Evolutionary conservation across 148 eudicot species (phyloP), one percentile per base, ranked within the genome.

Genomic region (Amaranthus cruentus): DNA sequence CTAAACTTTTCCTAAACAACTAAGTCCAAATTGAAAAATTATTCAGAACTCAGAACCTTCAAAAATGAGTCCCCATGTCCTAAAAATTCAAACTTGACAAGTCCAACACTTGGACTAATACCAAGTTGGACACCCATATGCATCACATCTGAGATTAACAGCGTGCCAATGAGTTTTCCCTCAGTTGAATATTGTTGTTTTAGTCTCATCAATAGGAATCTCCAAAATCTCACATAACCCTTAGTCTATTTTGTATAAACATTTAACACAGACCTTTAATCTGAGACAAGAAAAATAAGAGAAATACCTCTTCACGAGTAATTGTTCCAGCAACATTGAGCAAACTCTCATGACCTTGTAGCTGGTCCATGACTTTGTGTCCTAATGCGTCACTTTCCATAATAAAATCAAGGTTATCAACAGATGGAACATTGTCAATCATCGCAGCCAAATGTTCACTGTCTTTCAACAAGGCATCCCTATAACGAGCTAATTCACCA

Each of bases 341-440:
- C 87, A 96, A 85, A 81, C 92, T 79, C 80, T 96, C 96, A 78
- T 96, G 96, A 55, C 99, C 96, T 85, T 96, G 99, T 74, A 83
- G 70, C 79, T 96, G 99, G 83, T 96, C 99, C 97, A 92, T 96
- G 73, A 92, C 90, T 77, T 83, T 87, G 81, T 96, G 99, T 61
- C 96, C 94, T 54, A 96, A 91, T 10, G 99, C 99, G 82, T 90
- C 97, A 80, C 96, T 96, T 82, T 96, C 99, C 99, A 96, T 96
- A 47, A 92, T 76, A 62, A 96, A 96, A 76, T 90, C 97, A 87
- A 96, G 85, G 76, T 87, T 92, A 79, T 96, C 99, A 76, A 96
- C 96, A 12, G 99, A 96, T 55, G 99, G 83, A 51, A 96, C 91
- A 79, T 90, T 96, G 79, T 92, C 99, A 74, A 92, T 90, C 99